Percentiles rank a stretch among this genome's conserved stretches.
Conservation (phyloP, 805 yeast genomes). For the Candida sonorensis region DNA sequence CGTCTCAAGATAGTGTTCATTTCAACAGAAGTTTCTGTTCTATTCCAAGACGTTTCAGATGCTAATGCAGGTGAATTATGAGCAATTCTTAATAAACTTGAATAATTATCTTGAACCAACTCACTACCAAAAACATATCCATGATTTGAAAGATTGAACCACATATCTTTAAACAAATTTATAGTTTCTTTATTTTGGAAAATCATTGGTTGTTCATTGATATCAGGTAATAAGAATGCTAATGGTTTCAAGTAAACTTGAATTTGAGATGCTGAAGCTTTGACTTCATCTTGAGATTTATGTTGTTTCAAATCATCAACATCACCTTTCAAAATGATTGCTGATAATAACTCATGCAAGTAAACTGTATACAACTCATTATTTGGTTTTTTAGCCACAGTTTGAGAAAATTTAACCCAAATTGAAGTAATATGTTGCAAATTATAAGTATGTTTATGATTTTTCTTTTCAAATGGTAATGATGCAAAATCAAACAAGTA, state of each 20-base stretch:
- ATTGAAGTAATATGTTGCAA: slow-evolving; percentile 39
- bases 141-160: slow-evolving; percentile 92
- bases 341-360: slow-evolving; percentile 57
- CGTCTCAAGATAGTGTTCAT: slow-evolving; percentile 85
- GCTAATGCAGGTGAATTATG: slow-evolving; percentile 84
- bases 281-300: slow-evolving; percentile 66
- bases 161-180: slow-evolving; percentile 71
- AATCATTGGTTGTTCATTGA: slow-evolving; percentile 36
- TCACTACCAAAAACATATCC: slow-evolving; percentile 67
- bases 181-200: slow-evolving; percentile 43
- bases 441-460: slow-evolving; percentile 36
- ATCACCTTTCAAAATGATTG: slow-evolving; percentile 74
- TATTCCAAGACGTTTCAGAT: slow-evolving; percentile 68
- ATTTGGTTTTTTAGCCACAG: slow-evolving; percentile 24
- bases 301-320: slow-evolving; percentile 67
- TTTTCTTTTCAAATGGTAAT: slow-evolving; percentile 7
- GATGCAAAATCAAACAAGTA: slow-evolving; percentile 46
- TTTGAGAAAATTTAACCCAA: slow-evolving; percentile 36
- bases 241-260: slow-evolving; percentile 61
- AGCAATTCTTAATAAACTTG: slow-evolving; percentile 64
- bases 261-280: slow-evolving; percentile 64
- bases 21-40: slow-evolving; percentile 88
- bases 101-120: slow-evolving; percentile 39
- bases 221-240: slow-evolving; percentile 64
- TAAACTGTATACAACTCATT: slow-evolving; percentile 50